Evolutionary conservation across 208 protist genomes (phyloP).

Genomic region (Wallacemonas sp.): DNA sequence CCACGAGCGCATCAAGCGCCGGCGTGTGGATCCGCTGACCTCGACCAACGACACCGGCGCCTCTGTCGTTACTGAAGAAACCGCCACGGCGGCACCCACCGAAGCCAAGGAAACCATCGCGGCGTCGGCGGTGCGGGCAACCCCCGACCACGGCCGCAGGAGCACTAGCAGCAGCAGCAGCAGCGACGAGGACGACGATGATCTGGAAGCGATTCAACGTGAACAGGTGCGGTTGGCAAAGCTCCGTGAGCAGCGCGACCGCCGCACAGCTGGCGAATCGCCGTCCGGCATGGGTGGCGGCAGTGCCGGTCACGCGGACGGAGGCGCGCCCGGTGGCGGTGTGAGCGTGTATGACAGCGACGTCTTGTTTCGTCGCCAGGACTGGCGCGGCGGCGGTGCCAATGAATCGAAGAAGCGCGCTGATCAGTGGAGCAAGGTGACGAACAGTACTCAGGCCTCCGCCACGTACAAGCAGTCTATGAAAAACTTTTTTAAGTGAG

Average conservation of each 20-base stretch:
- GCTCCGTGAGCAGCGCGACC: conserved; percentile 28
- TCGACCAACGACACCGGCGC: neutral
- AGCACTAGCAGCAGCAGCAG: conserved; percentile 10
- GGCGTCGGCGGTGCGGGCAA: neutral
- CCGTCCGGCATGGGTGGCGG: neutral
- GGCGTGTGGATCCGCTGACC: conserved; percentile 24
- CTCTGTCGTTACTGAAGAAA: no score
- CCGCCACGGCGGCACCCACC: neutral
- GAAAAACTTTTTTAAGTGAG: conserved; percentile 64
- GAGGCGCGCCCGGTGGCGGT: neutral
- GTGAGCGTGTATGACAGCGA: conserved; percentile 47
- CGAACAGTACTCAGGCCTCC: conserved; percentile 54
- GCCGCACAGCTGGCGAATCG: conserved; percentile 14
- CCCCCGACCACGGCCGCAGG: neutral
- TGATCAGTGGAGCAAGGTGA: conserved; percentile 49
- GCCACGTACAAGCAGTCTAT: conserved; percentile 56
- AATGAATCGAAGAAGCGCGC: conserved; percentile 21
- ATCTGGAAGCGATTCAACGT: conserved; percentile 43
- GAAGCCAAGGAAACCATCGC: neutral
- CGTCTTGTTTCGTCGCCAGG: conserved; percentile 57
- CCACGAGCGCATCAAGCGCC: conserved; percentile 58
- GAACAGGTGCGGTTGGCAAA: conserved; percentile 51
- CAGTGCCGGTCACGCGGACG: neutral
- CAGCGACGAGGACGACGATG: conserved; percentile 29
- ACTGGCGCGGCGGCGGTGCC: conserved; percentile 30